Evolutionary conservation across 148 eudicot species (phyloP).

Genomic region (Rheum nobile): DNA sequence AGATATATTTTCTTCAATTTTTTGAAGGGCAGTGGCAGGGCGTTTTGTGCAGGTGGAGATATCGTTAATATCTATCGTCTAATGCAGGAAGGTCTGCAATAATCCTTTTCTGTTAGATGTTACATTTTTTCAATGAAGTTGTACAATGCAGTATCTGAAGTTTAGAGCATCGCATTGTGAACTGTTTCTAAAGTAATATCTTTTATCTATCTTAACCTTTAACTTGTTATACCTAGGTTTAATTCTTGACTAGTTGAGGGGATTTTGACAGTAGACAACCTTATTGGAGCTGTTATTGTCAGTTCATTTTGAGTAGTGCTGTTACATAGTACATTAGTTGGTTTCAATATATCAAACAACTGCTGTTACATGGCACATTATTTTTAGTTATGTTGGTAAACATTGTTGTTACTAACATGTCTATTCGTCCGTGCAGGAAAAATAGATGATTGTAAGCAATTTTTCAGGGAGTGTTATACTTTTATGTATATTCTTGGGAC

Average conservation of each 20-base stretch:
- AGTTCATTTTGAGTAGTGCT: not conserved
- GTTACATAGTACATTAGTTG: not conserved
- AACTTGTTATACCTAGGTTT: not conserved
- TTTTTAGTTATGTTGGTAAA: not conserved
- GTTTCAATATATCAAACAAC: not conserved
- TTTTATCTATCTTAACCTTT: not conserved
- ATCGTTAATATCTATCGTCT: slow-evolving; percentile 43
- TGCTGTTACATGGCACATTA: not conserved
- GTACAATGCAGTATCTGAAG: not conserved
- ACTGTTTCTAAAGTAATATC: not conserved
- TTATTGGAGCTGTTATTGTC: not conserved
- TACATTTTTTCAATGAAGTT: not conserved
- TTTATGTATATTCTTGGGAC: slow-evolving; percentile 71
- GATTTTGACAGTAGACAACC: not conserved
- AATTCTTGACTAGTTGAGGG: not conserved
- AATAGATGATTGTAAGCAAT: slow-evolving; percentile 54
- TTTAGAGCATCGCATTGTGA: not conserved
- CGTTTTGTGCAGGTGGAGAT: slow-evolving; percentile 92
- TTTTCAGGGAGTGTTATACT: slow-evolving; percentile 51
- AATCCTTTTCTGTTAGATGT: not conserved
- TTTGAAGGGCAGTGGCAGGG: slow-evolving; percentile 84
- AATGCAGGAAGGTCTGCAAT: slow-evolving; percentile 40
- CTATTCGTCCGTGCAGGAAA: slow-evolving; percentile 45
- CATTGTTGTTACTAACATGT: not conserved
- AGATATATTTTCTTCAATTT: slow-evolving; percentile 4